phyloP scores from a whole-genome alignment of 208 protist genomes.

The Leishmania aethiopica region DNA sequence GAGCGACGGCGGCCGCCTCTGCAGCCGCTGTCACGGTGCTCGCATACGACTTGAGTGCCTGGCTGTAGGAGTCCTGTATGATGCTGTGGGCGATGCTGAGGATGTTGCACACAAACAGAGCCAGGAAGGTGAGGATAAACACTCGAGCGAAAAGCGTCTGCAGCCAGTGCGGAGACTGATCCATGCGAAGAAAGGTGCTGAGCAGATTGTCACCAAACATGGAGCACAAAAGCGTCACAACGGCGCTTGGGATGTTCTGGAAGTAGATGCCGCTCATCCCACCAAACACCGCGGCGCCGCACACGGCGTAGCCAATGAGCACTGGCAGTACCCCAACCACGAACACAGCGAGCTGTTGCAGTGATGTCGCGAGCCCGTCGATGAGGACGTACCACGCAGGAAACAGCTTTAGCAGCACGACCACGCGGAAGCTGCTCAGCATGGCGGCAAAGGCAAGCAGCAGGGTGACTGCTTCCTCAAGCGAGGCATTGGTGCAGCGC shows the following conservation, averaged over 20 bases:
- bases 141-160: conserved; percentile 46
- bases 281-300: conserved; percentile 52
- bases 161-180: conserved; percentile 46
- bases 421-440: conserved; percentile 43
- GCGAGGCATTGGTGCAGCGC: conserved; percentile 10
- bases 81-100: conserved; percentile 68
- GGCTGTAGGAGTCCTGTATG: conserved; percentile 65
- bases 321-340: conserved; percentile 45
- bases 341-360: conserved; percentile 44
- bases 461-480: conserved; percentile 50
- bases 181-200: conserved; percentile 57
- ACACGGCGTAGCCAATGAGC: conserved; percentile 56
- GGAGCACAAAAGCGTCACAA: conserved; percentile 58
- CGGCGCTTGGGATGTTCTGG: conserved; percentile 29
- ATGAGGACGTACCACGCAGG: conserved; percentile 49
- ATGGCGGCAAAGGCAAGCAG: conserved; percentile 52
- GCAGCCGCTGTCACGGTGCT: conserved; percentile 5
- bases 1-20: neutral
- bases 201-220: conserved; percentile 64
- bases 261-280: conserved; percentile 41
- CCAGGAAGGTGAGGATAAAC: conserved; percentile 56
- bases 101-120: conserved; percentile 65
- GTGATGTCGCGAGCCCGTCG: conserved; percentile 45
- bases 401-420: conserved; percentile 53
- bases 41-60: conserved; percentile 33